phyloP scores from a whole-genome alignment of 768 basidiomycete genomes.

The Kwoniella dejecticola region DNA sequence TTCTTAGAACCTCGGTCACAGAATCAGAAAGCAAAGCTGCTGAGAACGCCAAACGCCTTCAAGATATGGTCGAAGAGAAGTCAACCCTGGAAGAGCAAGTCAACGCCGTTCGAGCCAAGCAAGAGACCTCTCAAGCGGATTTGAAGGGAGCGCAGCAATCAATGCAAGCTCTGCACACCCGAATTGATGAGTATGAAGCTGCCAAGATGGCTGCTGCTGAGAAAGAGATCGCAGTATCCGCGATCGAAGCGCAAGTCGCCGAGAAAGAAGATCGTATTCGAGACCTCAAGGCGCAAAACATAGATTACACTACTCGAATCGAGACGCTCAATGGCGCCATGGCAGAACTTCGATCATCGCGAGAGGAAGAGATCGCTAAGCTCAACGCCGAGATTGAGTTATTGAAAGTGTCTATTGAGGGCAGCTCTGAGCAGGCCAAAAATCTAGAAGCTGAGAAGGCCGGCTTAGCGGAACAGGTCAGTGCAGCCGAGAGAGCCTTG shows the following conservation, averaged over 20 bases:
- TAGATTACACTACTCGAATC: slow-evolving; percentile 9
- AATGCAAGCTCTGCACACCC: neutral
- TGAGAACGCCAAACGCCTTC: neutral
- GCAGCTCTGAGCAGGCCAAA: neutral
- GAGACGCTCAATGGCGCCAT: slow-evolving; percentile 5
- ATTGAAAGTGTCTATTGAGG: neutral
- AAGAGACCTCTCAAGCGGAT: neutral
- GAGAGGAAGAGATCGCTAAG: neutral
- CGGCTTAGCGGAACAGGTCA: slow-evolving; percentile 10
- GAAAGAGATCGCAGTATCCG: neutral
- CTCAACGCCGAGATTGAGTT: slow-evolving; percentile 2
- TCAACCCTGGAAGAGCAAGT: neutral
- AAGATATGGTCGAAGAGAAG: neutral
- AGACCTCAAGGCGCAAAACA: slow-evolving; percentile 6
- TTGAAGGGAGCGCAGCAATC: neutral
- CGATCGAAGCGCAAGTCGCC: slow-evolving; percentile 12
- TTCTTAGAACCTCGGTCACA: neutral
- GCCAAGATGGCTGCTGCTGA: neutral
- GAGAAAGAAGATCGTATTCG: slow-evolving; percentile 16
- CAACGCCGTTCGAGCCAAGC: neutral
- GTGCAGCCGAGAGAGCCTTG: slow-evolving; percentile 18
- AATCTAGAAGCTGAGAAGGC: slow-evolving; percentile 10
- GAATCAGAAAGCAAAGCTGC: neutral
- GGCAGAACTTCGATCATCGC: neutral
- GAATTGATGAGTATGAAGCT: slow-evolving; percentile 3